Percentiles rank a stretch among this genome's conserved stretches.
These are phyloP conservation scores for Nakazawaea ambrosiae DNA, from an alignment of 805 yeast genomes.

Conservation along the genomic window DNA sequence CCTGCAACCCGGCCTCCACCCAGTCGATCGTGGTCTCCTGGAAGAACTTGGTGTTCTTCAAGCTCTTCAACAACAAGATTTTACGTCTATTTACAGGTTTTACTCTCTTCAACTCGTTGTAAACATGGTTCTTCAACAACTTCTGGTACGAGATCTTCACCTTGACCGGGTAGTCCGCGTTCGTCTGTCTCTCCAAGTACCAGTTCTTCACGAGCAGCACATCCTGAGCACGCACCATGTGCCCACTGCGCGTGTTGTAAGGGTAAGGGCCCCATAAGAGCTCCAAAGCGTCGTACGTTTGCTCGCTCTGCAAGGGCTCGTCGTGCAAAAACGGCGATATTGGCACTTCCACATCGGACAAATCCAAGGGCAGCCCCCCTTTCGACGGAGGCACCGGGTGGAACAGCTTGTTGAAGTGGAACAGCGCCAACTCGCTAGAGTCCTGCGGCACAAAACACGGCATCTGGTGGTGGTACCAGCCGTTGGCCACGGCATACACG, in stretches of 20 bases:
- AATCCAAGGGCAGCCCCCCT: conserved; percentile 15
- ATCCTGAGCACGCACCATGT: conserved; percentile 78
- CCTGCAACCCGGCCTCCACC: conserved; percentile 97
- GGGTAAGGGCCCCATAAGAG: conserved; percentile 85
- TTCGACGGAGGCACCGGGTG: conserved; percentile 44
- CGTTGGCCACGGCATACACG: conserved; percentile 55
- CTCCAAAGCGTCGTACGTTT: conserved; percentile 49
- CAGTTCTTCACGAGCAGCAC: conserved; percentile 78
- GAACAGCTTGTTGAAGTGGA: conserved; percentile 43
- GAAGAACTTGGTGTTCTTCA: conserved; percentile 78
- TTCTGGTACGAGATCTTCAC: conserved; percentile 86
- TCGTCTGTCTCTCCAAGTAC: conserved; percentile 66
- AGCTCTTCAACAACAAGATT: conserved; percentile 51
- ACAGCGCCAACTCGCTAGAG: conserved; percentile 48
- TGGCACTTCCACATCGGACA: conserved; percentile 31
- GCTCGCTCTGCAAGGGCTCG: conserved; percentile 37
- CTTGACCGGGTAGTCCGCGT: conserved; percentile 56
- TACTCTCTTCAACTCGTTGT: conserved; percentile 57
- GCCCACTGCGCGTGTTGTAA: conserved; percentile 68
- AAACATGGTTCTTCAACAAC: conserved; percentile 67
- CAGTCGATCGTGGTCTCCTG: conserved; percentile 91
- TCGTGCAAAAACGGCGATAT: conserved; percentile 48
- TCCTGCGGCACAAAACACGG: conserved; percentile 40
- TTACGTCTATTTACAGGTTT: conserved; percentile 39
- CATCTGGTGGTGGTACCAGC: conserved; percentile 61